phyloP scores from a whole-genome alignment of 352 stramenopile genomes.

The Phytopythium montanum region DNA sequence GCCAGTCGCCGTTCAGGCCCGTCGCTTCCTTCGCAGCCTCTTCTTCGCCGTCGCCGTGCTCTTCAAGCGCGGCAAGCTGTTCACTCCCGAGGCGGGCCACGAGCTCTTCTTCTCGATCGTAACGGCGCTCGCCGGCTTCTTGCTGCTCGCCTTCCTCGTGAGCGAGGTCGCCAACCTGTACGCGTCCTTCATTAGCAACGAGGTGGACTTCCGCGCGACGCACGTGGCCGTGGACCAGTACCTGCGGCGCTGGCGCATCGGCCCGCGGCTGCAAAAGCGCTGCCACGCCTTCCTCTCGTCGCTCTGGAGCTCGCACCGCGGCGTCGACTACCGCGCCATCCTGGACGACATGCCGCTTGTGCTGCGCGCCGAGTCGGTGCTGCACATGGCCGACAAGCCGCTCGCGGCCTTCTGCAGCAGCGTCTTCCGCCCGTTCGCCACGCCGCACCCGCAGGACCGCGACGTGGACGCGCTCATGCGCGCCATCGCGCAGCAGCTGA shows the following conservation, averaged over 20 bases:
- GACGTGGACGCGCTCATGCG: constrained; percentile 29
- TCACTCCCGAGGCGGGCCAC: constrained; percentile 15
- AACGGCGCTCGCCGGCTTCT: constrained; percentile 35
- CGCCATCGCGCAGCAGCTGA: constrained; percentile 42
- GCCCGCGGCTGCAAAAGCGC: constrained; percentile 26
- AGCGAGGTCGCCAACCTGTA: constrained; percentile 49
- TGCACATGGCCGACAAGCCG: constrained; percentile 36
- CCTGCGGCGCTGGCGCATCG: constrained; percentile 43
- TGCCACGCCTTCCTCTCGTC: constrained; percentile 46
- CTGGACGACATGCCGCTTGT: constrained; percentile 48
- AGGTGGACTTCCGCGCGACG: constrained; percentile 60
- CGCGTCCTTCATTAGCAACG: constrained; percentile 51
- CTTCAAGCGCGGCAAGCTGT: constrained; percentile 42
- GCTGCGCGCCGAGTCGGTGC: constrained; percentile 47
- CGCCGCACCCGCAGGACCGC: constrained; percentile 19
- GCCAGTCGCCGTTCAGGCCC: constrained; percentile 6
- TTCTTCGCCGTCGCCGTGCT: constrained; percentile 44
- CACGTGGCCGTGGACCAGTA: constrained; percentile 54
- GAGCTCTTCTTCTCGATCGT: constrained; percentile 40
- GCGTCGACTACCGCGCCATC: constrained; percentile 52
- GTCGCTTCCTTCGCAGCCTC: constrained; percentile 40
- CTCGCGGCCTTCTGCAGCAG: constrained; percentile 31
- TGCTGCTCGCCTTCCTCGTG: constrained; percentile 51
- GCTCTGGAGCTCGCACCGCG: constrained; percentile 53
- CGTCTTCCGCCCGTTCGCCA: constrained; percentile 44